Evolutionary conservation across 257 asterid genomes (phyloP).

Genomic region (Hygrophila difformis): DNA sequence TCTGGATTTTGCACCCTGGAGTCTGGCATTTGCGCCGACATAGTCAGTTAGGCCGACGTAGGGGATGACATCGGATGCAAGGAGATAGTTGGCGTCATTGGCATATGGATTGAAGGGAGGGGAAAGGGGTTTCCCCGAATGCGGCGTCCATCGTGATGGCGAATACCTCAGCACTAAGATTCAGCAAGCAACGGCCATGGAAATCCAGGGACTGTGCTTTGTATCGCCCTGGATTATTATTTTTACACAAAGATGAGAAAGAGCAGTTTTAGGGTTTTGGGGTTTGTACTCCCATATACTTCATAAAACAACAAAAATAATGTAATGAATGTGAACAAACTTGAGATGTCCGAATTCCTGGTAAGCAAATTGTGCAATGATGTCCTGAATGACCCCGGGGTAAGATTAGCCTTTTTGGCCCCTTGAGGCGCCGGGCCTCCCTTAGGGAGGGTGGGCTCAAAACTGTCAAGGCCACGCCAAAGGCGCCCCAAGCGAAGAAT

Average conservation of each 20-base stretch:
- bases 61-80: conserved; percentile 74
- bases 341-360: conserved; percentile 90
- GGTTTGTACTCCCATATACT: no score
- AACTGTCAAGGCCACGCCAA: conserved; percentile 31
- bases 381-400: conserved; percentile 31
- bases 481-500: conserved; percentile 43
- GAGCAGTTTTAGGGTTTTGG: no score
- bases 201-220: conserved; percentile 57
- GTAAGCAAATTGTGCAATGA: conserved; percentile 61
- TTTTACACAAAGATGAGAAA: no score
- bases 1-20: conserved; percentile 36
- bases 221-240: conserved; percentile 94
- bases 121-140: conserved; percentile 24
- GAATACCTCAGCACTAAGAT: conserved; percentile 44
- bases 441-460: conserved; percentile 28
- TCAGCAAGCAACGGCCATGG: conserved; percentile 64
- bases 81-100: conserved; percentile 57
- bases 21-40: conserved; percentile 77
- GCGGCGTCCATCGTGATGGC: conserved; percentile 58
- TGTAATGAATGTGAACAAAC: no score
- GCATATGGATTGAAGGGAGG: conserved; percentile 89
- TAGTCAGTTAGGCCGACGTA: conserved; percentile 91
- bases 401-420: conserved; percentile 21
- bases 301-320: no score
- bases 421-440: conserved; percentile 49